Conservation (phyloP, 768 basidiomycete genomes). For the Leccinellum luteum region DNA sequence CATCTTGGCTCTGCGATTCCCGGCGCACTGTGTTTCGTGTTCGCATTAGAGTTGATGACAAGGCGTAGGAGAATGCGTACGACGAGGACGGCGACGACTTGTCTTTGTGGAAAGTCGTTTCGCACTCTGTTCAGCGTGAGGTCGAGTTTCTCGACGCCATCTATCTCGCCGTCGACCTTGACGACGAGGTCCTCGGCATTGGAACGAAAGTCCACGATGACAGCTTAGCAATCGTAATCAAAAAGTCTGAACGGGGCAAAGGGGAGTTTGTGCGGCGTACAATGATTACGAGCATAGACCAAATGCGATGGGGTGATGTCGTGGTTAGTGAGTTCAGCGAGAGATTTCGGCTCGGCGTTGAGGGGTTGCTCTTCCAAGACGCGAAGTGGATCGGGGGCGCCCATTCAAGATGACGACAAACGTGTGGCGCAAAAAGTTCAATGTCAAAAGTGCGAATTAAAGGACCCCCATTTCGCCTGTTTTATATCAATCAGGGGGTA, state of each 20-base stretch:
- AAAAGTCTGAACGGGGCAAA: not conserved
- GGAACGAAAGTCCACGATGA: slow-evolving; percentile 22
- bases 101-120: slow-evolving; percentile 15
- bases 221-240: slow-evolving; percentile 23
- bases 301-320: slow-evolving; percentile 58
- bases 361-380: slow-evolving; percentile 45
- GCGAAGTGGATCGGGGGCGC: slow-evolving; percentile 13
- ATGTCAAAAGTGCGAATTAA: not conserved
- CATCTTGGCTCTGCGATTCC: slow-evolving; percentile 68
- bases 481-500: not conserved
- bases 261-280: slow-evolving; percentile 33
- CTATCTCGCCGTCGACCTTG: slow-evolving; percentile 27
- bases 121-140: slow-evolving; percentile 22
- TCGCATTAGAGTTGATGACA: not conserved
- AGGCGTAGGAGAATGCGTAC: slow-evolving; percentile 30
- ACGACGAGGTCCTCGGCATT: slow-evolving; percentile 23
- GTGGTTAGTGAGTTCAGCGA: slow-evolving; percentile 48
- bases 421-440: not conserved
- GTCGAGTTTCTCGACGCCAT: slow-evolving; percentile 8
- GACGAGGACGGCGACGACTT: slow-evolving; percentile 55
- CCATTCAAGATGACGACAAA: slow-evolving; percentile 15
- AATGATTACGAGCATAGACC: slow-evolving; percentile 74
- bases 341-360: slow-evolving; percentile 66
- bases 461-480: not conserved
- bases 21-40: slow-evolving; percentile 47